Evolutionary conservation across 2,329 filamentous ascomycete species (phyloP), one percentile per base, ranked within the genome.

Genomic region (Clarireedia sp.): DNA sequence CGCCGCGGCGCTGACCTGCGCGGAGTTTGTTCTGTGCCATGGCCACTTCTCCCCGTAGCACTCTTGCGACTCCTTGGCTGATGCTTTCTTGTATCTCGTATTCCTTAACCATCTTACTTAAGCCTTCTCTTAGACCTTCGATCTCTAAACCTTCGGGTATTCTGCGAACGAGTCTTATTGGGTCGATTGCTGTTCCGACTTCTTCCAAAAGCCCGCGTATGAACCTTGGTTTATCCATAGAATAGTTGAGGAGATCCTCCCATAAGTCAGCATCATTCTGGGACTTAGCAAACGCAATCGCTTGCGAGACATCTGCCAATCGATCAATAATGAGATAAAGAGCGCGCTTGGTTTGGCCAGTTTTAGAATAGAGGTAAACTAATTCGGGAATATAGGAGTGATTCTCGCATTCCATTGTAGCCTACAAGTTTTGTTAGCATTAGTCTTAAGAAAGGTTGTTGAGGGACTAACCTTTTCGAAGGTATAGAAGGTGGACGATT

Each of bases 181-280:
- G 94, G 66, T 97, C 86, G 66, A 99, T 94, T 1, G 90, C 83
- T 0, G 91, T 97, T 37, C 94, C 94, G 1, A 96, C 92, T 72
- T 97, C 90, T 66, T 96, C 90, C 0, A 99, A 81, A 3, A 99
- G 75, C 0, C 89, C 91, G 12, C 89, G 86, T 62, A 99, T 97
- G 72, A 99, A 99, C 41, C 83, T 83, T 0, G 94, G 94, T 67
- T 96, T 96, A 72, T 96, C 90, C 94, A 99, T 97, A 58, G 88
- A 92, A 70, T 97, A 97, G 63, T 92, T 84, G 5, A 99, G 80
- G 7, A 99, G 78, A 66, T 97, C 91, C 61, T 96, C 88, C 94
- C 94, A 99, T 0, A 99, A 78, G 63, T 96, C 91, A 0, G 86
- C 84, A 64, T 96, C 91, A 60, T 94, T 85, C 67, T 97, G 90